Base-by-base conservation (phyloP, 768 basidiomycete genomes). In the Tricholoma sp. region DNA sequence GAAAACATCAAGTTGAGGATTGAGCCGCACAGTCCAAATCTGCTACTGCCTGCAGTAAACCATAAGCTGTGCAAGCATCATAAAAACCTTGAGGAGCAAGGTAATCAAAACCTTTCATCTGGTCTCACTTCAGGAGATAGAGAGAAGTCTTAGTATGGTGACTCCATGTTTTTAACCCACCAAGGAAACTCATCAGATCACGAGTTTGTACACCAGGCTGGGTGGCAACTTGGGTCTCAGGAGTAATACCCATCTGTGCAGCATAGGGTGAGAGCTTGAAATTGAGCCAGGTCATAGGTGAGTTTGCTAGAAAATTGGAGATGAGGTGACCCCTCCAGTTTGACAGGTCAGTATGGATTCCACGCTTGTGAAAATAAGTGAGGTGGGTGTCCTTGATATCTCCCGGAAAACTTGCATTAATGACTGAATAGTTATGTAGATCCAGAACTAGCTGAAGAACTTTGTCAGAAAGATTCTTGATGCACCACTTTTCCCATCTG, bases 71-170 rank as follows among this genome's bases (percentile, higher is more conserved):
- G 1, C 64, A 27, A 0, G 64, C 64, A 51, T 68, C 65, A 49
- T 68, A 66, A 43, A 68, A 61, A 0, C 65, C 65, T 37, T 65
- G 27, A 0, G 66, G 67, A 0, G 53, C 49, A 0, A 68, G 54
- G 18, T 56, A 54, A 37, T 66, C 64, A 50, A 68, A 68, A 1
- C 65, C 65, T 21, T 68, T 68, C 54, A 57, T 59, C 43, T 67
- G 66, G 41, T 66, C 64, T 3, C 63, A 34, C 32, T 62, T 58
- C 2, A 67, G 52, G 1, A 58, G 47, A 24, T 59, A 66, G 4
- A 67, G 51, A 2, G 57, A 27, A 8, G 7, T 29, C 11, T 59
- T 57, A 1, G 35, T 50, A 1, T 62, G 52, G 10, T 50, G 32
- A 0, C 62, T 52, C 61, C 61, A 66, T 6, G 22, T 56, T 45